Base-by-base conservation (phyloP, 2,329 filamentous ascomycete species). In the Trichoderma simmonsii region DNA sequence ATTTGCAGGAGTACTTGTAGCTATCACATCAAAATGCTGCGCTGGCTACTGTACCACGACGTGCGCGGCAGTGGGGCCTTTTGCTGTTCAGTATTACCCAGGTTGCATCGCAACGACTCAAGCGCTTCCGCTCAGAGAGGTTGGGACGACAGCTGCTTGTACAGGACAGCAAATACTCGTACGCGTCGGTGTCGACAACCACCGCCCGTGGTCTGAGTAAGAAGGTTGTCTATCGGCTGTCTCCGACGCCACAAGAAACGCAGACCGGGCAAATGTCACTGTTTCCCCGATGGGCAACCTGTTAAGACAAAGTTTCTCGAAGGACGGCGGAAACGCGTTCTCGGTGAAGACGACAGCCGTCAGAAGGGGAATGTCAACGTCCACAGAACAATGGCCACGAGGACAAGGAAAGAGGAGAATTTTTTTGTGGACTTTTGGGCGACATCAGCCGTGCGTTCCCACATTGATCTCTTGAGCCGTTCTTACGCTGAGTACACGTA, bases 31-130 rank as follows among this genome's bases (percentile, higher is more conserved):
- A 39, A 56, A 59, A 28, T 26, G 51, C 48, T 54, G 51, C 51
- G 56, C 48, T 34, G 64, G 64, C 48, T 67, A 34, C 48, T 14
- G 64, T 67, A 67, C 64, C 65, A 68, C 24, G 56, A 30, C 66
- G 24, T 69, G 65, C 56, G 65, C 26, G 66, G 56, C 36, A 51
- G 66, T 61, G 66, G 66, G 26, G 66, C 66, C 48, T 5, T 60
- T 34, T 21, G 28, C 66, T 51, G 14, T 15, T 18, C 26, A 48
- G 36, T 21, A 48, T 21, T 51, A 21, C 43, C 36, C 51, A 39
- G 26, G 24, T 36, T 70, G 57, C 56, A 70, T 62, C 57, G 26
- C 39, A n/a, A 48, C 66, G 66, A 70, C 57, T 70, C 57, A 70
- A 62, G 56, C 57, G 30, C 21, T 61, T 39, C 57, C 57, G 18